Conservation (phyloP, 805 yeast genomes). For the Spathaspora hagerdaliae region DNA sequence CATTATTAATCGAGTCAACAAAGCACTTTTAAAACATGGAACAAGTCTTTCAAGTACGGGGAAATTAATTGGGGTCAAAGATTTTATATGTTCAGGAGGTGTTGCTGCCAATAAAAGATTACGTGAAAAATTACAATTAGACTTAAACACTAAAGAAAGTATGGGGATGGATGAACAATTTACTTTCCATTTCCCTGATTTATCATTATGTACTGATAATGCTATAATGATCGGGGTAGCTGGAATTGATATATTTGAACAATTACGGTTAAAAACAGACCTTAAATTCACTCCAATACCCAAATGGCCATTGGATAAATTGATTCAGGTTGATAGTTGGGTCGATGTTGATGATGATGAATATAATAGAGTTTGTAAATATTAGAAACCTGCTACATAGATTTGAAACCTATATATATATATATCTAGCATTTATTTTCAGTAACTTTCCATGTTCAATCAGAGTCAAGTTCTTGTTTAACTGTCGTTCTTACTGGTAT, state of each 20-base stretch:
- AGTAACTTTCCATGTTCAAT: neutral
- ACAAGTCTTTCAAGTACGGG: conserved; percentile 24
- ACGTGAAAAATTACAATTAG: conserved; percentile 43
- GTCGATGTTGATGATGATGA: conserved; percentile 16
- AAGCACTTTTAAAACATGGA: conserved; percentile 41
- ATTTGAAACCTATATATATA: conserved; percentile 1
- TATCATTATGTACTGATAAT: conserved; percentile 83
- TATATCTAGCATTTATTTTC: neutral
- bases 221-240: conserved; percentile 98
- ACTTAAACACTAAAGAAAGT: conserved; percentile 19
- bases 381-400: neutral
- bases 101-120: conserved; percentile 74
- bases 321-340: conserved; percentile 54
- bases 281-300: conserved; percentile 60
- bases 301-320: conserved; percentile 75
- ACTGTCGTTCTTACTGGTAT: neutral
- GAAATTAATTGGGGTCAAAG: conserved; percentile 39
- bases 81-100: conserved; percentile 88
- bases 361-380: conserved; percentile 7
- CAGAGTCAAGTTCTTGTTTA: too few relatives aligned
- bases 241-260: conserved; percentile 81
- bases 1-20: conserved; percentile 57
- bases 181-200: conserved; percentile 63
- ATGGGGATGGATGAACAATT: conserved; percentile 5
- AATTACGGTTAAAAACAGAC: conserved; percentile 42